phyloP scores from a whole-genome alignment of 2,329 filamentous ascomycete species.

The Lachnellula occidentalis region DNA sequence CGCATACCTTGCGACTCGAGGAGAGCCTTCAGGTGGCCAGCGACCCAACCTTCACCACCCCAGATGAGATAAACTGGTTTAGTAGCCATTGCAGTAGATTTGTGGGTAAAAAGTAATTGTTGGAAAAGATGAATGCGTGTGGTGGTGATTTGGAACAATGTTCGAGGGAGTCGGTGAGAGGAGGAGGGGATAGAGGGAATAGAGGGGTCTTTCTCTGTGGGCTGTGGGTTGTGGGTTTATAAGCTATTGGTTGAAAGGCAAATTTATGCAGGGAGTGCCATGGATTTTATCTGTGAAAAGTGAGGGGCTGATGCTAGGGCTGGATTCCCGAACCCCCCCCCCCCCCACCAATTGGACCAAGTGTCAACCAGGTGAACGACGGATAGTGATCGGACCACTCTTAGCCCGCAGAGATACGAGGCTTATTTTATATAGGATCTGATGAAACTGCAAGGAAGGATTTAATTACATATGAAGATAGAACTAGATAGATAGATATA shows the following conservation, averaged over 20 bases:
- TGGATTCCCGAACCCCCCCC: too few relatives aligned
- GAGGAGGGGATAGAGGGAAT: conserved; percentile 3
- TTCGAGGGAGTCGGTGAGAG: conserved; percentile 3
- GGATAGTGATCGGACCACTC: not conserved
- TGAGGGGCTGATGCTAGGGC: not conserved
- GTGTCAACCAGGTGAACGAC: not conserved
- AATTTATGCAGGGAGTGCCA: conserved; percentile 1
- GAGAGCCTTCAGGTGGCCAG: conserved; percentile 53
- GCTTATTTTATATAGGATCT: not conserved
- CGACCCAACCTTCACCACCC: conserved; percentile 60
- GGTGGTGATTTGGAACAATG: not conserved
- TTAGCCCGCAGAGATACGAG: not conserved
- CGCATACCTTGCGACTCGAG: conserved; percentile 45
- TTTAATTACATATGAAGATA: too few relatives aligned
- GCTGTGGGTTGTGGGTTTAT: conserved; percentile 8
- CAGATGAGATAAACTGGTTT: conserved; percentile 53
- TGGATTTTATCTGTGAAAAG: not conserved
- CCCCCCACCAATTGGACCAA: not conserved
- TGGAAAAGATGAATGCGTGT: not conserved
- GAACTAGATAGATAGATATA: too few relatives aligned
- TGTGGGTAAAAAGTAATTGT: not conserved
- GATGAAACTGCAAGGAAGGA: too few relatives aligned
- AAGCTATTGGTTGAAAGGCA: conserved; percentile 1
- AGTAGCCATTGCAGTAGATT: conserved; percentile 17
- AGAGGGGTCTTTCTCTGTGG: not conserved